A percentile compares a stretch with the other conserved stretches of the same genome.
Evolutionary conservation across 768 basidiomycete genomes (phyloP).

Genomic region (Mycena metata): DNA sequence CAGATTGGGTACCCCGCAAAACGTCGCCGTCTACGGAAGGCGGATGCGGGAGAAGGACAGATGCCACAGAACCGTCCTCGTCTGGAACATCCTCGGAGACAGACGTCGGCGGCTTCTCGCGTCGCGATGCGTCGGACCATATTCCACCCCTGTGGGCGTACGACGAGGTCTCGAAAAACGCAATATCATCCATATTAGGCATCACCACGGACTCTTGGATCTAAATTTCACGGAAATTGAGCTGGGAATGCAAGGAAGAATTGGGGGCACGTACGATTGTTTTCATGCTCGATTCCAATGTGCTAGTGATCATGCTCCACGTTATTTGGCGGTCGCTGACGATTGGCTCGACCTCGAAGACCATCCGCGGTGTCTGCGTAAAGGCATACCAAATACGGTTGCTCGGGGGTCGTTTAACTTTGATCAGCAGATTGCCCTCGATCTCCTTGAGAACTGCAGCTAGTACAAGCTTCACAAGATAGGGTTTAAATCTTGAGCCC

Average conservation of each 20-base stretch:
- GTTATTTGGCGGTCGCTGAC: slow-evolving; percentile 96
- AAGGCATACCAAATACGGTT: slow-evolving; percentile 98
- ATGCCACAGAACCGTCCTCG: slow-evolving; percentile 51
- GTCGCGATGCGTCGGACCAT: slow-evolving; percentile 81
- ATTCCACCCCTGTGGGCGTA: slow-evolving; percentile 88
- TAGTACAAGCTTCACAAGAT: slow-evolving; percentile 89
- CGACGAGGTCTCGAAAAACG: slow-evolving; percentile 87
- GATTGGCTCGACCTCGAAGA: slow-evolving; percentile 91
- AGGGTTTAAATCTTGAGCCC: slow-evolving; percentile 88
- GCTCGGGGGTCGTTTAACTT: slow-evolving; percentile 94
- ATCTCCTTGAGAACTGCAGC: slow-evolving; percentile 90
- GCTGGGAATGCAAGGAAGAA: not conserved
- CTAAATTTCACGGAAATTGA: slow-evolving; percentile 57
- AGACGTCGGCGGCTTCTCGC: slow-evolving; percentile 46
- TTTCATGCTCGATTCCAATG: slow-evolving; percentile 89
- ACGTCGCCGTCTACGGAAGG: slow-evolving; percentile 36
- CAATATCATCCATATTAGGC: slow-evolving; percentile 98
- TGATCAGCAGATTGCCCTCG: slow-evolving; percentile 91
- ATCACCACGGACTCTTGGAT: slow-evolving; percentile 94
- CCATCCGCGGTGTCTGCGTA: slow-evolving; percentile 89
- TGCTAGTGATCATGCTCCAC: slow-evolving; percentile 91
- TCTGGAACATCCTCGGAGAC: slow-evolving; percentile 39
- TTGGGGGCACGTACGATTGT: slow-evolving; percentile 75
- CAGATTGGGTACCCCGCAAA: slow-evolving; percentile 46
- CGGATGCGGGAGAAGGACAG: slow-evolving; percentile 52